phyloP scores from a whole-genome alignment of 2,329 filamentous ascomycete genomes.

The Fusarium nygamai region DNA sequence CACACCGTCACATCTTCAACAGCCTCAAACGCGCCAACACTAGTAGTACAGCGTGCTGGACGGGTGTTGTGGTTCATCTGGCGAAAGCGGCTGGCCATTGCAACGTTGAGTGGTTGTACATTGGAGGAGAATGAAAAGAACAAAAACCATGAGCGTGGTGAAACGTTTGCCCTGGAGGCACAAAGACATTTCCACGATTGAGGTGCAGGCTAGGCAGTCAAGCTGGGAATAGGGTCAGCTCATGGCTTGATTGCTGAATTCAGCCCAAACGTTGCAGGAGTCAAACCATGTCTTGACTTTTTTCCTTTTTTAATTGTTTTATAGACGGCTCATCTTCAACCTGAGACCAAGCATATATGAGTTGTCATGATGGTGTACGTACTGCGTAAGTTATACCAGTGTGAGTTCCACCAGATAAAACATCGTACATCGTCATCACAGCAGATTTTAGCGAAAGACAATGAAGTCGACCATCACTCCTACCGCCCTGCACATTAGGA shows the following conservation, averaged over 20 bases:
- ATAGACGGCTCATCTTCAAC: conserved; percentile 4
- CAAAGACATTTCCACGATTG: conserved; percentile 2
- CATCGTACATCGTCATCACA: neutral
- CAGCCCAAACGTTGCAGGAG: neutral
- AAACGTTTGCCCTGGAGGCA: conserved; percentile 22
- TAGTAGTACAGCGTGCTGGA: conserved; percentile 20
- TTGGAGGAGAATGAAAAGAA: conserved; percentile 13
- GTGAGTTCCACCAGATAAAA: neutral
- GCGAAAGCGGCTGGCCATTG: neutral
- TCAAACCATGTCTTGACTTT: conserved; percentile 1
- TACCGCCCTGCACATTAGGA: conserved; percentile 4
- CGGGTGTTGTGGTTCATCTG: neutral
- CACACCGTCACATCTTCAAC: conserved; percentile 25
- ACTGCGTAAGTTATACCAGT: neutral
- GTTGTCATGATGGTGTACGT: conserved; percentile 9
- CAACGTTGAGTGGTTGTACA: conserved; percentile 8
- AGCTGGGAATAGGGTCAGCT: conserved; percentile 3
- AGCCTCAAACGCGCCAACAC: conserved; percentile 27
- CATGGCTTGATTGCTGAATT: neutral
- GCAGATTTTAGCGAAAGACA: conserved; percentile 23
- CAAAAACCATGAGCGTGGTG: conserved; percentile 20
- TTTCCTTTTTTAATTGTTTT: neutral
- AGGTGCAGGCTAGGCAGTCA: neutral
- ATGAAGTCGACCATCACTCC: conserved; percentile 1
- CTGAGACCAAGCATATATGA: conserved; percentile 16